These are phyloP conservation scores for Penicillium thymicola DNA, from an alignment of 2,329 filamentous ascomycete genomes.

Conservation along the genomic window DNA sequence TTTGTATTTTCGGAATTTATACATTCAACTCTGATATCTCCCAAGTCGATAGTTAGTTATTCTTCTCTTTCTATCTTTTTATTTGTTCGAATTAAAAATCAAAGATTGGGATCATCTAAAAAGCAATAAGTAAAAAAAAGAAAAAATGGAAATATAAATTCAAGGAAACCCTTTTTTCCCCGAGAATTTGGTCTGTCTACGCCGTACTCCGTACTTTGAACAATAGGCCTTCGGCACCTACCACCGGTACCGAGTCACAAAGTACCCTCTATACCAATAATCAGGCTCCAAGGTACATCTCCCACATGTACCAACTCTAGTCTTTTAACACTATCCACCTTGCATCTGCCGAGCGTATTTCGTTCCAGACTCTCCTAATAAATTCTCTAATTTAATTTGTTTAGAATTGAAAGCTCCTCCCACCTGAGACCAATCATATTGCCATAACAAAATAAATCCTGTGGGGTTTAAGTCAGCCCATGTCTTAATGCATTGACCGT, in stretches of 20 bases:
- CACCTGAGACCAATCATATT: conserved; percentile 17
- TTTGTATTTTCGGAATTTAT: background rate
- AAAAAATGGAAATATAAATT: background rate
- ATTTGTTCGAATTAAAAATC: background rate
- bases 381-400: conserved; percentile 10
- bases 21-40: background rate
- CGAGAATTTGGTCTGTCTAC: background rate
- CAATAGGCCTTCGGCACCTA: background rate
- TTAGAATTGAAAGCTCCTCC: conserved; percentile 4
- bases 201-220: background rate
- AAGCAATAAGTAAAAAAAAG: background rate
- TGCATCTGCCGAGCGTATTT: conserved; percentile 18
- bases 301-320: background rate
- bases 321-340: conserved; percentile 9
- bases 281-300: background rate
- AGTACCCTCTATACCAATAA: background rate
- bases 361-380: conserved; percentile 16
- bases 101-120: background rate
- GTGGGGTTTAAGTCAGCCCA: conserved; percentile 14
- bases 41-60: background rate
- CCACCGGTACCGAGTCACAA: background rate
- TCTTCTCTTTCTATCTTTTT: background rate
- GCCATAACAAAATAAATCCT: conserved; percentile 5
- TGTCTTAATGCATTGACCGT: conserved; percentile 25
- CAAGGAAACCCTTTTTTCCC: background rate